Base-by-base conservation (phyloP, 2,329 filamentous ascomycete genomes). In the Chrysoporthe deuterocubensis region DNA sequence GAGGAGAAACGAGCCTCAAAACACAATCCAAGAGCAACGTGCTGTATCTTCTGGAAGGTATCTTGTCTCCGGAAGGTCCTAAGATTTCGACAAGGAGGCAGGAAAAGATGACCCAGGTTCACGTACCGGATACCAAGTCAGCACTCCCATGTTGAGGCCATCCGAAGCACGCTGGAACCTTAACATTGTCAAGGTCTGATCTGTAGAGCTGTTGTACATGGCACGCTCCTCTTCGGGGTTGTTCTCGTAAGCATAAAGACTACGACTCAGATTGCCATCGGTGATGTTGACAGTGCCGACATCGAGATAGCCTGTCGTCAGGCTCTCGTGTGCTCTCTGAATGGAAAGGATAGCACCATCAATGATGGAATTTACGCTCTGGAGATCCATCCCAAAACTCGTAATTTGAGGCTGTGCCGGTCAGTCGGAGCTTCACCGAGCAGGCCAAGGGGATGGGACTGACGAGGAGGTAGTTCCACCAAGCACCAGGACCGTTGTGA, bases 351-450 rank as follows among this genome's bases (percentile, higher is more conserved):
- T 76, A 1, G 93, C 90, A 1, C 95, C 95, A 73, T 96, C 89
- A 0, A 98, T 93, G 70, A 98, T 93, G 40, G 95, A 94, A 71
- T 90, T 86, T 75, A 97, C 97, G 74, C 92, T 96, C 78, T 96
- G 92, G 74, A 89, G 89, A 78, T 93, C 87, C 73, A 97, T 97
- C 0, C 95, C 95, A 68, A 91, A 85, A 74, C 90, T 94, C 0
- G 95, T 96, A 71, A 98, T 91, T 76, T 97, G 94, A 8, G 94
- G 95, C 63, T 65, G 21, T 7, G 11, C 9, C 4, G 13, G 37
- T 44, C 34, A 52, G 61, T 34, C 13, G 13, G n/a, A 4, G 2
- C 1, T 42, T n/a, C 13, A 42, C 26, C 21, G 40, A 14, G 13
- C n/a, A 56, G 13, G 13, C 44, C 44, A 3, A 46, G 2, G 11